Evolutionary conservation across 331 rosid species (phyloP), one percentile per base, ranked within the genome.

Genomic region (Malus hybrid): DNA sequence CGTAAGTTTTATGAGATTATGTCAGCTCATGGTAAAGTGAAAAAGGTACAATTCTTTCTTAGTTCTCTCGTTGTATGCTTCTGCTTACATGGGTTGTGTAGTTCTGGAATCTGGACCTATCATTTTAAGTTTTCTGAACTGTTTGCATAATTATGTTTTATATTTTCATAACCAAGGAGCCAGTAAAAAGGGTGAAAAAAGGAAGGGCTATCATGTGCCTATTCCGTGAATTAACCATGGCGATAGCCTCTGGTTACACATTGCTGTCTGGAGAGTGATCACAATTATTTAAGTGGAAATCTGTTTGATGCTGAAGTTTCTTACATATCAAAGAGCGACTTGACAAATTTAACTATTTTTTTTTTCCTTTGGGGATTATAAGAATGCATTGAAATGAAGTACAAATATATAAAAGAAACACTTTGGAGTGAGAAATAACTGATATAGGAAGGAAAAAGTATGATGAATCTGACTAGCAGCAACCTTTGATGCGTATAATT

Each of bases 1-100:
- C 82, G 82, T 61, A 87, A 87, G 34, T 84, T 82, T 34, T 84
- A 82, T 10, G 84, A 83, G 67, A 82, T 87, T n/a, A 80, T 82
- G 88, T 71, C 83, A 7, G 78, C 83, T 68, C 85, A 75, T 73
- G 87, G 84, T 71, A 69, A 82, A 68, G 28, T 70, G 7, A 84
- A 82, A 73, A 85, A 76, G 85, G 90, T 82, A 64, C 13, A 28
- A 1, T 31, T 66, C 54, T 66, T 54, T 48, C 64, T 14, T 4
- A 12, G 16, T 52, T 75, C 15, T 18, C 4, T 54, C 19, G 3
- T 13, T 19, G 11, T 15, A 3, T 36, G 31, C 34, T 59, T 34
- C 2, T 5, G 27, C 55, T 44, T 27, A 19, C 61, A 18, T 28
- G 31, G 31, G 31, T 44, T 6, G n/a, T 7, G 20, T 16, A 16